Conservation (phyloP, 768 basidiomycete species). For the Boletus fagicola region DNA sequence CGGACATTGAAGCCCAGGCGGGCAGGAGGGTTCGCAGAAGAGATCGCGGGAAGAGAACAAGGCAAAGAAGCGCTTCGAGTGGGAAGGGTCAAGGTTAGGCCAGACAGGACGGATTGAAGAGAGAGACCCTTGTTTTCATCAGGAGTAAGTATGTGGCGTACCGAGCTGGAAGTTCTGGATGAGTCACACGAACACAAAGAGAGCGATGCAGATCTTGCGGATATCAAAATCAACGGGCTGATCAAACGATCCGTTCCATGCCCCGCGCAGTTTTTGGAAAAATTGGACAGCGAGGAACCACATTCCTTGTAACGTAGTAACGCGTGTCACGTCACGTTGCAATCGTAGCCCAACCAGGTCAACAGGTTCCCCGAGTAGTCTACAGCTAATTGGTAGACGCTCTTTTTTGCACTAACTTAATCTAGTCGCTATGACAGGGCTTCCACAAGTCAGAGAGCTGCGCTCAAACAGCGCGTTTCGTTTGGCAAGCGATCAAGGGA, state of each 20-base stretch:
- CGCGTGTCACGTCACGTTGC: constrained; percentile 8
- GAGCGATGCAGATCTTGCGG: constrained; percentile 17
- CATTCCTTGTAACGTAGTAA: constrained; percentile 19
- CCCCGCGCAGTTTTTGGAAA: constrained; percentile 10
- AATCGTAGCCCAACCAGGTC: no score
- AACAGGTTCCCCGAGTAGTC: constrained; percentile 1
- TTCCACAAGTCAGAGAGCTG: not conserved
- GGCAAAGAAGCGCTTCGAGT: not conserved
- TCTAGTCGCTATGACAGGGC: constrained; percentile 7
- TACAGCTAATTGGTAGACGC: not conserved
- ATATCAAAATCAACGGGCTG: constrained; percentile 12
- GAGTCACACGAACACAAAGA: not conserved
- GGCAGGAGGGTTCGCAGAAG: constrained; percentile 7
- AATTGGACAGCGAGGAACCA: constrained; percentile 11
- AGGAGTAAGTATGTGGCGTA: constrained; percentile 4
- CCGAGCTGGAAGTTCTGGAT: not conserved
- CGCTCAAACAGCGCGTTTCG: constrained; percentile 30
- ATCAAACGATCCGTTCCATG: constrained; percentile 12
- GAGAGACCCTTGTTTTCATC: not conserved
- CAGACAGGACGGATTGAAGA: not conserved
- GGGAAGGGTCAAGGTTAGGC: constrained; percentile 1
- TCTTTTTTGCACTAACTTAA: constrained; percentile 6
- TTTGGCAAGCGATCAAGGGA: constrained; percentile 34
- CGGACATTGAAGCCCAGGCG: constrained; percentile 11
- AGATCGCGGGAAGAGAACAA: constrained; percentile 1